Conservation (phyloP, 177 flowering plant species). For the Vitis hybrid region DNA sequence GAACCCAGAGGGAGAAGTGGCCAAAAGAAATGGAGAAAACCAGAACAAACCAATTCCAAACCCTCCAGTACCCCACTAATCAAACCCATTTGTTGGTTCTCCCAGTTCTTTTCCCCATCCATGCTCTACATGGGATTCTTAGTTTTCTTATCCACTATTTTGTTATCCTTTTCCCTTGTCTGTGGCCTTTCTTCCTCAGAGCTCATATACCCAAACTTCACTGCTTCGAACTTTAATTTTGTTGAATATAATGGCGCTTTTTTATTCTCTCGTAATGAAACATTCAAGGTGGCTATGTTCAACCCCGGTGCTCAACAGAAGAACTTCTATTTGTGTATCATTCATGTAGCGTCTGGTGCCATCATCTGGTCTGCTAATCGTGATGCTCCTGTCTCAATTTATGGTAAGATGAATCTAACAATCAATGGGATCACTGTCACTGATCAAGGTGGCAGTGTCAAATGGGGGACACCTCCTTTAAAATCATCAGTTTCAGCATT, state of each 20-base stretch:
- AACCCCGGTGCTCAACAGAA: slow-evolving; percentile 36
- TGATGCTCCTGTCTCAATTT: slow-evolving; percentile 47
- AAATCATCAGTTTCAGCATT: slow-evolving; percentile 36
- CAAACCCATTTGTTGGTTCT: slow-evolving; percentile 9
- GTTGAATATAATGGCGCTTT: slow-evolving; percentile 59
- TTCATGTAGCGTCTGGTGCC: slow-evolving; percentile 51
- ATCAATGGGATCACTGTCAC: slow-evolving; percentile 39
- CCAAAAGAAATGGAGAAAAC: slow-evolving; percentile 17
- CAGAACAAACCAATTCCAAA: slow-evolving; percentile 11
- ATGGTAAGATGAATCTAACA: slow-evolving; percentile 47
- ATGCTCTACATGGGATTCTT: slow-evolving; percentile 34
- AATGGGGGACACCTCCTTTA: slow-evolving; percentile 61
- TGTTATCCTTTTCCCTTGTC: slow-evolving; percentile 20
- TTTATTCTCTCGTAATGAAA: slow-evolving; percentile 55
- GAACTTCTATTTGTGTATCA: slow-evolving; percentile 60
- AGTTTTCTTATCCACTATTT: slow-evolving; percentile 21
- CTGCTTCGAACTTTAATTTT: slow-evolving; percentile 50
- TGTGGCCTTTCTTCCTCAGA: slow-evolving; percentile 28
- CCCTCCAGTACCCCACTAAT: slow-evolving; percentile 6
- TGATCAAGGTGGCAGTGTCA: slow-evolving; percentile 29
- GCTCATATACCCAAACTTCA: slow-evolving; percentile 62
- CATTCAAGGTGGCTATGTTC: slow-evolving; percentile 56
- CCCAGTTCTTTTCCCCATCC: slow-evolving; percentile 1
- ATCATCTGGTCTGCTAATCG: slow-evolving; percentile 83
- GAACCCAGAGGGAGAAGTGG: slow-evolving; percentile 3